Conservation (phyloP, 2,329 filamentous ascomycete species). For the Colletotrichum somersetense region DNA sequence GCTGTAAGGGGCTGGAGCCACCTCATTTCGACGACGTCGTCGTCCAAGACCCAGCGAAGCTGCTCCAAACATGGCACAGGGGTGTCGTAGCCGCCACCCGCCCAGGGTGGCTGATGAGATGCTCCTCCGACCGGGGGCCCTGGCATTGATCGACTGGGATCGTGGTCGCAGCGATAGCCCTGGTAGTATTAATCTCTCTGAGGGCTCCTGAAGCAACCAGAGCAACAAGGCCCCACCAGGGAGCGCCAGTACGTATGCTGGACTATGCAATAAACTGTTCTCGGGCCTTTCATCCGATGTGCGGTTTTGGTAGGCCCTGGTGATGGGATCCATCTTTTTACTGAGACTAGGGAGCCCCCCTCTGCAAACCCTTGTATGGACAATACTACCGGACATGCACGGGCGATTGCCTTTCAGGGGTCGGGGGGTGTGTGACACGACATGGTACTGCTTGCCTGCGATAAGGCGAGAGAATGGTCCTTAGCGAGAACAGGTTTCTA, state of each 20-base stretch:
- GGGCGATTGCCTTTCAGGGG: constrained; percentile 26
- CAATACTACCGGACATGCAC: constrained; percentile 13
- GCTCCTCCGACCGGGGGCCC: constrained; percentile 17
- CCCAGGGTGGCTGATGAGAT: constrained; percentile 29
- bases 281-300: constrained; percentile 24
- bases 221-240: neutral
- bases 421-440: neutral
- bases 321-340: constrained; percentile 22
- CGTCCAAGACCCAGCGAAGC: constrained; percentile 17
- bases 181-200: constrained; percentile 31
- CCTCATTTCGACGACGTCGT: constrained; percentile 21
- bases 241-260: neutral
- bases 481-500: neutral
- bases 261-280: constrained; percentile 18
- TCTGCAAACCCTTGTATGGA: constrained; percentile 18
- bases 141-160: constrained; percentile 10
- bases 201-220: constrained; percentile 36
- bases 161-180: constrained; percentile 21
- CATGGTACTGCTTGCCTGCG: neutral
- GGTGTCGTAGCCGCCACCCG: constrained; percentile 24
- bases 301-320: constrained; percentile 9
- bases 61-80: constrained; percentile 20
- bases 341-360: constrained; percentile 4
- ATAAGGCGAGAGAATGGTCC: neutral
- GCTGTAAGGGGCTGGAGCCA: constrained; percentile 20